Percentiles rank a stretch among this genome's conserved stretches.
phyloP scores from a whole-genome alignment of 2,329 filamentous ascomycete species.

The Phialophora verrucosa region DNA sequence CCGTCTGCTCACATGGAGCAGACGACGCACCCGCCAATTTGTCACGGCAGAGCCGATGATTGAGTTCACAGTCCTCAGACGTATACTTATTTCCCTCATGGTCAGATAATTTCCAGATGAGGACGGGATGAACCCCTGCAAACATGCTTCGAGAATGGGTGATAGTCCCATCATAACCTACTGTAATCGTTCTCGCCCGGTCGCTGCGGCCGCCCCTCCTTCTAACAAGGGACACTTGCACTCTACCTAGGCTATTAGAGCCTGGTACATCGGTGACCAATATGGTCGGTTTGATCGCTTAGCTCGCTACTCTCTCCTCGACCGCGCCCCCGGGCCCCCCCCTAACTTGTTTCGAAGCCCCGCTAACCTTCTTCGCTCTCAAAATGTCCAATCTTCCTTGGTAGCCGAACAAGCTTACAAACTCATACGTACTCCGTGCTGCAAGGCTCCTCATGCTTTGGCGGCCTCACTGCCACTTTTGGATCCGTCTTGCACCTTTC shows the following conservation, averaged over 20 bases:
- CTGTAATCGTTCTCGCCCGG: background rate
- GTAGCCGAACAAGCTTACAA: background rate
- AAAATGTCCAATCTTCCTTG: background rate
- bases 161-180: background rate
- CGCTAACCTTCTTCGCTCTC: background rate
- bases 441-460: background rate
- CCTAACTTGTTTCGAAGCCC: no score
- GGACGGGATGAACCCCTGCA: background rate
- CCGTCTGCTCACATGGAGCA: background rate
- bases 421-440: background rate
- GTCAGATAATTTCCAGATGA: constrained; percentile 9
- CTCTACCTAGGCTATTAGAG: background rate
- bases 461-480: background rate
- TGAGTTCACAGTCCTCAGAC: background rate
- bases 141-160: background rate
- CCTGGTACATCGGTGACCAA: background rate
- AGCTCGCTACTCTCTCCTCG: background rate
- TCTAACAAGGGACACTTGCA: background rate
- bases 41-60: constrained; percentile 1
- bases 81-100: constrained; percentile 6
- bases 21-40: background rate
- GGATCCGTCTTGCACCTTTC: background rate
- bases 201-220: no score
- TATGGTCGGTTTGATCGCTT: background rate
- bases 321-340: no score